These are phyloP conservation scores for Populus hybrid DNA, from an alignment of 441 rosid genomes.

Conservation along the genomic window DNA sequence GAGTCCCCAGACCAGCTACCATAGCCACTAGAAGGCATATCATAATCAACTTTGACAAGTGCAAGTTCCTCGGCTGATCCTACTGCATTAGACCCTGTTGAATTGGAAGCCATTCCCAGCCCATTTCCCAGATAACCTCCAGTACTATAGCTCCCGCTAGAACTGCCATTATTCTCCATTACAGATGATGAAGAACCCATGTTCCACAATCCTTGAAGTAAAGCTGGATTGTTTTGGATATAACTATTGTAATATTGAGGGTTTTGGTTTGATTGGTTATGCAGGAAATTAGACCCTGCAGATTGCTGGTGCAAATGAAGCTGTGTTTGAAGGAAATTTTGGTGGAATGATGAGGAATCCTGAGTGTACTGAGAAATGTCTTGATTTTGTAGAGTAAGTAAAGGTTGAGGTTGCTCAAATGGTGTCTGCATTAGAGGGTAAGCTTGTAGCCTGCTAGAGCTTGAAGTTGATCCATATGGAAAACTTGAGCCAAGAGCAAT, in stretches of 20 bases:
- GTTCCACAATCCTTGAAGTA: constrained; percentile 68
- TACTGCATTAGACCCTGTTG: constrained; percentile 33
- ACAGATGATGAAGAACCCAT: constrained; percentile 42
- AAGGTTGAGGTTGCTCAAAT: constrained; percentile 61
- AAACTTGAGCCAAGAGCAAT: constrained; percentile 66
- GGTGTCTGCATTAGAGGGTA: constrained; percentile 66
- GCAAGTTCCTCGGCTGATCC: constrained; percentile 47
- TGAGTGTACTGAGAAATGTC: constrained; percentile 59
- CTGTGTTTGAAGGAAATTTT: constrained; percentile 68
- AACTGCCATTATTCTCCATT: constrained; percentile 43
- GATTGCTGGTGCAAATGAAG: constrained; percentile 71
- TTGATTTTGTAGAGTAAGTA: constrained; percentile 65
- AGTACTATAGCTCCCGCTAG: constrained; percentile 43
- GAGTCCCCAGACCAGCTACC: constrained; percentile 71
- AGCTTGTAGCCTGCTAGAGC: constrained; percentile 54
- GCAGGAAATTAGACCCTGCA: constrained; percentile 38
- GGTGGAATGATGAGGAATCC: constrained; percentile 52
- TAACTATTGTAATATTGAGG: constrained; percentile 64
- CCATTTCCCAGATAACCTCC: constrained; percentile 66
- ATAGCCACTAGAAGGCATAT: constrained; percentile 61
- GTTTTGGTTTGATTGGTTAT: constrained; percentile 39
- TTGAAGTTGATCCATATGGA: constrained; percentile 55
- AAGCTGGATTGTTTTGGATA: constrained; percentile 62
- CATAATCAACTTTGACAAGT: constrained; percentile 79
- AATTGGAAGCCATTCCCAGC: too few species aligned